phyloP scores from a whole-genome alignment of 768 basidiomycete species.

The Phlebiopsis gigantea region DNA sequence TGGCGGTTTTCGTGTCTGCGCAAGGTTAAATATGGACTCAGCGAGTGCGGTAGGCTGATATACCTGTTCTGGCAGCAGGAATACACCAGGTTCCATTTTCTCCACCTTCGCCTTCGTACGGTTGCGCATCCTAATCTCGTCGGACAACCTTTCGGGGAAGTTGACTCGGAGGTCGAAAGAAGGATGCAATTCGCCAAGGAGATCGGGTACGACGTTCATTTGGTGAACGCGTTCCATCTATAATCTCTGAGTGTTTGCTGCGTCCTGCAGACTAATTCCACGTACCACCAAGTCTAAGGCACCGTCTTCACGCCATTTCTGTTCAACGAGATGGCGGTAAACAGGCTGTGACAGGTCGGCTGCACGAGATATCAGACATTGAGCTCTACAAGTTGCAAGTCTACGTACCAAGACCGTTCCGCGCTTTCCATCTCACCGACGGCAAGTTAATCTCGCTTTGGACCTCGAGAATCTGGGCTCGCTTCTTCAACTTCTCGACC shows the following conservation, averaged over 20 bases:
- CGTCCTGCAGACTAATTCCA: conserved; percentile 7
- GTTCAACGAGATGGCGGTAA: conserved; percentile 77
- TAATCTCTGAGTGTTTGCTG: background rate
- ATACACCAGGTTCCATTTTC: conserved; percentile 67
- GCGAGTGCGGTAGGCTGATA: conserved; percentile 12
- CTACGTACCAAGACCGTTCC: conserved; percentile 70
- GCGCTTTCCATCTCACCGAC: conserved; percentile 69
- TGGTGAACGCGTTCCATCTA: conserved; percentile 93
- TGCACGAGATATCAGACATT: conserved; percentile 19
- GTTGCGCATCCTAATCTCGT: conserved; percentile 20
- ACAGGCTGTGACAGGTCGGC: conserved; percentile 65
- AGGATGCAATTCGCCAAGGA: conserved; percentile 67
- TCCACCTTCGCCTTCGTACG: conserved; percentile 25
- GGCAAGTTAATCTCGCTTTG: conserved; percentile 86
- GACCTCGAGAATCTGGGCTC: conserved; percentile 59
- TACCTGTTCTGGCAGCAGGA: conserved; percentile 64
- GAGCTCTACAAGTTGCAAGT: background rate
- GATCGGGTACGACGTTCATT: conserved; percentile 88
- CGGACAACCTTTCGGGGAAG: conserved; percentile 36
- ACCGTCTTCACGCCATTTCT: conserved; percentile 82
- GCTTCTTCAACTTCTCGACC: conserved; percentile 41
- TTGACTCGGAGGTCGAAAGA: conserved; percentile 69
- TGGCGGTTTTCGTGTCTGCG: conserved; percentile 61
- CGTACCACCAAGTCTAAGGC: conserved; percentile 77
- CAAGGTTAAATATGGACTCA: conserved; percentile 1